Percentiles rank a stretch among this genome's conserved stretches.
Conservation (phyloP, 148 eudicot species). For the Bassia scoparia region DNA sequence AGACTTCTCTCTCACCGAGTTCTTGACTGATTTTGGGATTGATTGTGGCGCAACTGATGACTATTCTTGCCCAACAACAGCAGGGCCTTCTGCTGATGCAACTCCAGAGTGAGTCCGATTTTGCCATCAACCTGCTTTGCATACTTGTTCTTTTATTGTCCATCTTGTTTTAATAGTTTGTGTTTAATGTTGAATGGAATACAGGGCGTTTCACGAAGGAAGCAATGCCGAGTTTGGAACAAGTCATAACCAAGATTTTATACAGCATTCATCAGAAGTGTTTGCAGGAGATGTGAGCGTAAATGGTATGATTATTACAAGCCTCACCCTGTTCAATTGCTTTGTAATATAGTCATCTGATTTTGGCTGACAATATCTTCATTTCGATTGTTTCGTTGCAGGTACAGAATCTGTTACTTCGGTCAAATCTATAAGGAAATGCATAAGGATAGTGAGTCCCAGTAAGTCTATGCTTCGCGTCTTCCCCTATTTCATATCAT, state of each 20-base stretch:
- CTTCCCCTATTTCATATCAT: background rate
- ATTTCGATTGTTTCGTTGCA: constrained; percentile 24
- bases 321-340: background rate
- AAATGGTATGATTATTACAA: constrained; percentile 32
- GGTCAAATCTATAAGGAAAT: constrained; percentile 59
- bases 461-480: constrained; percentile 37
- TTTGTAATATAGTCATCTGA: background rate
- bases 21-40: constrained; percentile 63
- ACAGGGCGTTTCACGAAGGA: constrained; percentile 44
- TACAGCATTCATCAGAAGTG: constrained; percentile 50
- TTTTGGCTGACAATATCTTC: background rate
- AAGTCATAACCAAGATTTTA: constrained; percentile 40
- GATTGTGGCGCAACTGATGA: constrained; percentile 33
- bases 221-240: constrained; percentile 30
- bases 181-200: constrained; percentile 4
- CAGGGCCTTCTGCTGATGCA: constrained; percentile 42
- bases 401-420: constrained; percentile 61
- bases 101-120: constrained; percentile 39
- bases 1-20: constrained; percentile 53
- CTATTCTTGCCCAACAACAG: constrained; percentile 36
- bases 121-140: background rate
- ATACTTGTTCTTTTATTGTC: constrained; percentile 5
- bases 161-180: background rate
- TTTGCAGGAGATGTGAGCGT: constrained; percentile 38
- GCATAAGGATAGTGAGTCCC: constrained; percentile 66